Evolutionary conservation across 106 monocot species (phyloP), one percentile per base, ranked within the genome.

Genomic region (Dioscorea alata): DNA sequence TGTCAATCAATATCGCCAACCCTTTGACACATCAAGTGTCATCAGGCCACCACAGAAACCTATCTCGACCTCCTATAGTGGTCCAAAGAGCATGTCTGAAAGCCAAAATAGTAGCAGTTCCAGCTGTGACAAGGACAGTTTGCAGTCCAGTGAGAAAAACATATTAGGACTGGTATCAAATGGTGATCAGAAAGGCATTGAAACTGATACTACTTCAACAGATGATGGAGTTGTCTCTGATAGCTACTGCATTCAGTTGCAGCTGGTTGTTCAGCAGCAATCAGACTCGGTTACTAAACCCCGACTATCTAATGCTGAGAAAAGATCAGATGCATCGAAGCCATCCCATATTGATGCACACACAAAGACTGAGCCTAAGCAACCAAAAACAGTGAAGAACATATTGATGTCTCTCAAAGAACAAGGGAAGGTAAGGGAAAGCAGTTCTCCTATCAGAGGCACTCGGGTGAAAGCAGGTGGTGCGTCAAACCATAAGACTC

Each of bases 61-160:
- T 4, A 68, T 75, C 34, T 66, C 71, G 20, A 64, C 69, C 9
- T 63, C 82, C 50, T 53, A 52, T 34, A 42, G 42, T 42, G 50
- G 69, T 82, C 83, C 57, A 34, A 85, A 70, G 19, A 81, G 65
- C 63, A 88, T 89, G 79, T 91, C 77, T 31, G 84, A 78, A 70
- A 96, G 88, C 69, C 91, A 91, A 70, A 84, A 68, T 70, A 91
- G 95, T 63, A 91, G 95, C 69, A 68, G 84, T 56, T 88, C 79
- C 33, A 78, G 91, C 61, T 82, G 88, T 73, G 94, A 94, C 65
- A 83, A 69, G 65, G 95, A 86, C 54, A 87, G 87, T 69, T 64
- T 82, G 71, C 69, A 79, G 17, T 90, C 87, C 33, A 78, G 60
- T 61, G 85, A 81, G 49, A 80, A 48, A 61, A 78, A 66, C 35